These are phyloP conservation scores for Komagataella phaffii DNA, from an alignment of 805 yeast genomes.

Conservation along the genomic window DNA sequence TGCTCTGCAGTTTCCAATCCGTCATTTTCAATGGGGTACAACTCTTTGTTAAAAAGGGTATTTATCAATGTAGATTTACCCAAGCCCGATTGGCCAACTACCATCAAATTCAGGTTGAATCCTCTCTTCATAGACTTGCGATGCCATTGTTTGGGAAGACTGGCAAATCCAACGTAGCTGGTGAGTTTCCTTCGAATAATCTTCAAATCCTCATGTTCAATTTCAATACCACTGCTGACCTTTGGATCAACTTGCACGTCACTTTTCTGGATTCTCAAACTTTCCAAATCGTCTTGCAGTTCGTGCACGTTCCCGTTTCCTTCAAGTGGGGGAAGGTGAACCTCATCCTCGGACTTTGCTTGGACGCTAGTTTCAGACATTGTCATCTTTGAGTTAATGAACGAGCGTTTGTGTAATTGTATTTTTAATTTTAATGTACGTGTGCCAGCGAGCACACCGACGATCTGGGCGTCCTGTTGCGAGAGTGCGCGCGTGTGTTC, in stretches of 20 bases:
- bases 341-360: background rate
- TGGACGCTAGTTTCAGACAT: background rate
- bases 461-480: background rate
- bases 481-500: background rate
- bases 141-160: conserved; percentile 98
- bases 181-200: conserved; percentile 73
- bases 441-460: background rate
- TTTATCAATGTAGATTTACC: conserved; percentile 90
- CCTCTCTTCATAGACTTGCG: conserved; percentile 85
- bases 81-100: conserved; percentile 83
- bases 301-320: background rate
- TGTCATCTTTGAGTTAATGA: background rate
- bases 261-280: background rate
- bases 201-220: conserved; percentile 27
- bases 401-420: background rate
- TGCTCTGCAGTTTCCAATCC: conserved; percentile 28
- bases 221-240: background rate
- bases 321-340: background rate
- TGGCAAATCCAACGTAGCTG: conserved; percentile 94
- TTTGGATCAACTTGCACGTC: background rate
- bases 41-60: conserved; percentile 67
- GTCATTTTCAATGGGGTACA: conserved; percentile 26
- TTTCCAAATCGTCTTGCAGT: background rate
- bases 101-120: conserved; percentile 76
- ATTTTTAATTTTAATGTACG: background rate